Base-by-base conservation (phyloP, 2,329 filamentous ascomycete genomes). In the Scorias spongiosa region DNA sequence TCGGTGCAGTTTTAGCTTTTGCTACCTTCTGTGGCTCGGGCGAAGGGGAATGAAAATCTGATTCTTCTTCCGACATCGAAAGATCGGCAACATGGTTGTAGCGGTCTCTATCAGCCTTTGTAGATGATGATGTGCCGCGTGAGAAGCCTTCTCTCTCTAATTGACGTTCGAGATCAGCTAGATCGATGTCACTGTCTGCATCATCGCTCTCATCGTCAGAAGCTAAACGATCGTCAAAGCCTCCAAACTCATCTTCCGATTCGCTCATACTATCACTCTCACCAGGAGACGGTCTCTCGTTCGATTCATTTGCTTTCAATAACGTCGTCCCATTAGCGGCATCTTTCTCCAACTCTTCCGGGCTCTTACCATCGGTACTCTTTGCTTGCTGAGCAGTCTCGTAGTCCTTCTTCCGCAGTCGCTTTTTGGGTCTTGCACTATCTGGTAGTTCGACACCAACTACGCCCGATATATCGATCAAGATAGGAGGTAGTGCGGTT, bases 401-500 rank as follows among this genome's bases (percentile, higher is more conserved):
- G 11, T 40, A 41, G n/a, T 57, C 55, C 40, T 57, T 57, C 17
- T 51, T 52, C 42, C 54, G 47, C 26, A 54, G n/a, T 30, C 53
- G 53, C 44, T 49, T 52, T 53, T 55, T 58, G 45, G 48, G 53
- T 30, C 46, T 45, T 15, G 43, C 32, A 28, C 36, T 44, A 15
- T 43, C 45, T n/a, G 32, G 42, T 10, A 50, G 47, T 18, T 49
- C 48, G 1, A 63, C 43, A 0, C 61, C 62, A 28, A 69, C 52
- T 34, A 65, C 63, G 2, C 42, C 50, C 52, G 65, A 64, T 44
- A 70, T 51, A 29, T 65, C 64, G 3, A 57, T 58, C 29, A 68
- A 49, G 20, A 71, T 62, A 30, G 64, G 64, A 17, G 68, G 66
- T 38, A 78, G 57, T 2, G 67, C 71, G 49, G 72, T 68, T 56